Evolutionary conservation across 116 monocot genomes (phyloP).

Genomic region (Cymodocea nodosa): DNA sequence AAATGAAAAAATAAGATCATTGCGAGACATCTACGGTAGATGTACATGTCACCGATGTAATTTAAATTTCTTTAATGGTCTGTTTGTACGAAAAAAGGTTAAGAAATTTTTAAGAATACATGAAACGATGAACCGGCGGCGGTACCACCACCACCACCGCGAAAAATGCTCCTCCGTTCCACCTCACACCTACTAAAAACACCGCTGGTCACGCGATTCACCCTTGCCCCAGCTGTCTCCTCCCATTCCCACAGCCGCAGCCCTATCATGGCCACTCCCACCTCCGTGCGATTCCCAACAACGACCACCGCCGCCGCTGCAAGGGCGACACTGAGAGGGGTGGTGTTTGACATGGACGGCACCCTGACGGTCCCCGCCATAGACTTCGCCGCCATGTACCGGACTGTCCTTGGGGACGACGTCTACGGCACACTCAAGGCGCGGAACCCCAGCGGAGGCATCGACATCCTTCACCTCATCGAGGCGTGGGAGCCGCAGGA

Average conservation of each 20-base stretch:
- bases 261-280: neutral
- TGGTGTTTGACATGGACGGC: slow-evolving; percentile 99
- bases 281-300: neutral
- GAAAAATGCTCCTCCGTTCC: too few species aligned
- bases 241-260: neutral
- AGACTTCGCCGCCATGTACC: slow-evolving; percentile 83
- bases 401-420: slow-evolving; percentile 71
- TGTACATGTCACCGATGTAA: too few species aligned
- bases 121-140: too few species aligned
- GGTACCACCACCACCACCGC: too few species aligned
- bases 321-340: slow-evolving; percentile 45
- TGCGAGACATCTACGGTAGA: too few species aligned
- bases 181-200: neutral
- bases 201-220: neutral
- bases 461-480: slow-evolving; percentile 84
- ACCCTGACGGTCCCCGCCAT: slow-evolving; percentile 93
- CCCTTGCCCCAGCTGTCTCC: neutral
- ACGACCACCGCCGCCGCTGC: neutral
- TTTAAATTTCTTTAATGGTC: too few species aligned
- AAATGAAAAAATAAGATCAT: too few species aligned
- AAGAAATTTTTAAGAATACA: too few species aligned
- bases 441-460: slow-evolving; percentile 10
- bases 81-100: too few species aligned
- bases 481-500: slow-evolving; percentile 51
- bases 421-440: slow-evolving; percentile 20